phyloP scores from a whole-genome alignment of 1,284 basidiomycete species.

The Lentinula novae-zelandiae region DNA sequence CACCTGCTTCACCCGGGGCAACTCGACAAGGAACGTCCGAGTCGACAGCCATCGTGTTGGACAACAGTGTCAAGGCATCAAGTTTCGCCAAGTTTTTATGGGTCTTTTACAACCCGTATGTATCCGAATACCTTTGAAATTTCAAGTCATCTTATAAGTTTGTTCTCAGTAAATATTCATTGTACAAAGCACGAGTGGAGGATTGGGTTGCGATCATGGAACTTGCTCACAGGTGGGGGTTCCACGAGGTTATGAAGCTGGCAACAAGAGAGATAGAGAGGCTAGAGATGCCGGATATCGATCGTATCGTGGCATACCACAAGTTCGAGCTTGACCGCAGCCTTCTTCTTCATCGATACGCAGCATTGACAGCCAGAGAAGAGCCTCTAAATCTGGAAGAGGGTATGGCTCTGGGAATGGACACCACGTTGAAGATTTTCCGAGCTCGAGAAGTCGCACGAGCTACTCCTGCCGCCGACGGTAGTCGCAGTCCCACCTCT shows the following conservation, averaged over 20 bases:
- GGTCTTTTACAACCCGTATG: constrained; percentile 71
- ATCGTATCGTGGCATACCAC: constrained; percentile 58
- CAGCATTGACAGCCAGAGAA: constrained; percentile 49
- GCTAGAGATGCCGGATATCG: constrained; percentile 39
- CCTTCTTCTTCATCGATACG: constrained; percentile 54
- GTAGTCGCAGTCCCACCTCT: constrained; percentile 36
- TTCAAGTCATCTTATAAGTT: background rate
- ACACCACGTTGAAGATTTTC: constrained; percentile 56
- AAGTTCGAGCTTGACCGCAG: constrained; percentile 48
- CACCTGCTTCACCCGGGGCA: constrained; percentile 42
- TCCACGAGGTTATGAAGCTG: constrained; percentile 55
- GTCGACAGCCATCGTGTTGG: constrained; percentile 46
- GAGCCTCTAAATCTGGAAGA: constrained; percentile 55
- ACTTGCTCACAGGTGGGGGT: constrained; percentile 58
- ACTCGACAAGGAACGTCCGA: constrained; percentile 40
- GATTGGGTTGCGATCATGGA: constrained; percentile 59
- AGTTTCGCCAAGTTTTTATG: constrained; percentile 61
- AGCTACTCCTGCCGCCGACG: constrained; percentile 31
- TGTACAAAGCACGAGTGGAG: constrained; percentile 48
- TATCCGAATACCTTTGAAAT: constrained; percentile 13
- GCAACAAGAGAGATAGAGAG: constrained; percentile 60
- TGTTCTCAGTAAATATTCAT: constrained; percentile 41
- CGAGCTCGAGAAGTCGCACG: constrained; percentile 53
- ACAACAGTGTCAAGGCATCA: constrained; percentile 34
- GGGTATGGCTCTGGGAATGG: constrained; percentile 53